Conservation (phyloP, 208 protist species). For the Crithidia fasciculata region DNA sequence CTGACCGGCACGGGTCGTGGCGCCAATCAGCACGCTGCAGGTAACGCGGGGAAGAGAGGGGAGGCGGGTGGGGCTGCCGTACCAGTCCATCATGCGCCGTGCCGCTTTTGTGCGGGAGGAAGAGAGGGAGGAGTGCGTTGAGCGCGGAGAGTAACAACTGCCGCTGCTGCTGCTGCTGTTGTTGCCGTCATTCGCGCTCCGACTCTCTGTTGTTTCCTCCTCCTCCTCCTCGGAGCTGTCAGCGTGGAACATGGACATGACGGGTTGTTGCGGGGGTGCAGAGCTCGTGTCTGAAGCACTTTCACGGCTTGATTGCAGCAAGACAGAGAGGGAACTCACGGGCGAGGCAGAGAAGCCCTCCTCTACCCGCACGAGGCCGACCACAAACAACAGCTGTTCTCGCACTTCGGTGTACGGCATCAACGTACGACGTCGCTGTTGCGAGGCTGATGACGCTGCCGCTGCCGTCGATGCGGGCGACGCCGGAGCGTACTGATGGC, state of each 20-base stretch:
- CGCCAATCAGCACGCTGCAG: constrained; percentile 35
- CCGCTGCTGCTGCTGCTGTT: constrained; percentile 4
- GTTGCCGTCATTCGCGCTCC: background rate
- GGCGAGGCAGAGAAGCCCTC: background rate
- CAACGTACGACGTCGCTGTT: background rate
- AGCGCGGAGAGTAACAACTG: constrained; percentile 13
- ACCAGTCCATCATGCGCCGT: constrained; percentile 8
- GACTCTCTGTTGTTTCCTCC: background rate
- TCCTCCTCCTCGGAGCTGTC: constrained; percentile 2
- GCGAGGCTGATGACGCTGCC: background rate
- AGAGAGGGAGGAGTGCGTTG: background rate
- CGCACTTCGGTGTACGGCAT: constrained; percentile 23
- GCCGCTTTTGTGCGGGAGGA: background rate
- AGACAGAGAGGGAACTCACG: too few relatives aligned
- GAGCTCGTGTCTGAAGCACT: background rate
- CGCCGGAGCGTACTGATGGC: constrained; percentile 20
- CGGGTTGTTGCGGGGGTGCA: background rate
- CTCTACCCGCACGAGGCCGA: constrained; percentile 7
- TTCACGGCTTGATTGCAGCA: too few relatives aligned
- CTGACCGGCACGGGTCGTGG: constrained; percentile 22
- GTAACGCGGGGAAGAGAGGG: constrained; percentile 32
- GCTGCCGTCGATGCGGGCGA: background rate
- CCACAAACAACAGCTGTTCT: constrained; percentile 34
- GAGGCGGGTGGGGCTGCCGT: background rate
- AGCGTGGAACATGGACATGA: constrained; percentile 7